phyloP scores from a whole-genome alignment of 495 filamentous ascomycete species.

The Lindgomyces ingoldianus region DNA sequence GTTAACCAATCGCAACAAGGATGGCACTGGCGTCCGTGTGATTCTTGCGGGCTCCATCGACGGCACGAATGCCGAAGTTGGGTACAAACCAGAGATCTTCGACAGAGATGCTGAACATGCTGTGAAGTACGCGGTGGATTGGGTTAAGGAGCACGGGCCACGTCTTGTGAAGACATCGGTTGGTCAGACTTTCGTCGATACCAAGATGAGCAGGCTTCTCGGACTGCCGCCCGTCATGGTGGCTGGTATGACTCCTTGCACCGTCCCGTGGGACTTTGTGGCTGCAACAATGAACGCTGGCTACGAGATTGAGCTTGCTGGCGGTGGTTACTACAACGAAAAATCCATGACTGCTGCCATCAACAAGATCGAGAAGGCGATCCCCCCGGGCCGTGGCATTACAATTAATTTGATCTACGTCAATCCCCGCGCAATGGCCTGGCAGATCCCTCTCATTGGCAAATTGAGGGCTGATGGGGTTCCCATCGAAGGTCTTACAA shows the following conservation, averaged over 20 bases:
- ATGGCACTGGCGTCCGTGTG: slow-evolving; percentile 92
- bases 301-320: slow-evolving; percentile 87
- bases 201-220: slow-evolving; percentile 92
- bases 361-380: slow-evolving; percentile 82
- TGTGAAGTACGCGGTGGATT: slow-evolving; percentile 94
- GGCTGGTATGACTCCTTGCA: slow-evolving; percentile 93
- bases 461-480: slow-evolving; percentile 83
- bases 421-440: slow-evolving; percentile 91
- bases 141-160: slow-evolving; percentile 94
- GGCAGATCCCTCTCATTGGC: slow-evolving; percentile 92
- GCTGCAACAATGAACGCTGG: slow-evolving; percentile 95
- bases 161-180: slow-evolving; percentile 81
- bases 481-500: slow-evolving; percentile 91
- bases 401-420: slow-evolving; percentile 96
- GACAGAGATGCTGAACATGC: slow-evolving; percentile 91
- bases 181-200: slow-evolving; percentile 89
- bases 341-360: slow-evolving; percentile 87
- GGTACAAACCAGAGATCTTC: slow-evolving; percentile 96
- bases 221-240: slow-evolving; percentile 90
- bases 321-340: slow-evolving; percentile 92
- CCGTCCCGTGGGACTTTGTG: slow-evolving; percentile 93
- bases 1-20: slow-evolving; percentile 97
- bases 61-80: slow-evolving; percentile 84
- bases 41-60: slow-evolving; percentile 90
- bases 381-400: slow-evolving; percentile 89